Conservation (phyloP, 371 early-diverging fungal species). For the Saksenaea vasiformis region DNA sequence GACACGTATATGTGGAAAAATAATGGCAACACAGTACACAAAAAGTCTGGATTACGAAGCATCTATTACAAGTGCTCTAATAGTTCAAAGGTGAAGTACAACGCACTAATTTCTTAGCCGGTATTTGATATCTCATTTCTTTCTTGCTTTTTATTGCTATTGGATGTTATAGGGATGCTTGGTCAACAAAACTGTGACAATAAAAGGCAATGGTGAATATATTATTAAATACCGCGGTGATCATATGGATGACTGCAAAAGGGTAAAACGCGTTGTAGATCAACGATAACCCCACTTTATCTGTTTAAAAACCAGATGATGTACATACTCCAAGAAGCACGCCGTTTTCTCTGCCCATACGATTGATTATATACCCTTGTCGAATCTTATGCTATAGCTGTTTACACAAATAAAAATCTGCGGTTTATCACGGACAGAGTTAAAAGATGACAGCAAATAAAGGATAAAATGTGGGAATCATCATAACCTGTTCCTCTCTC, state of each 20-base stretch:
- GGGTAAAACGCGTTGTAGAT: slow-evolving; percentile 34
- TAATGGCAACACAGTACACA: slow-evolving; percentile 62
- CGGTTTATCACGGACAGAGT: too few species aligned
- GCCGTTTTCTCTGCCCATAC: too few species aligned
- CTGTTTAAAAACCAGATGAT: not conserved
- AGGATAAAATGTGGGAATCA: too few species aligned
- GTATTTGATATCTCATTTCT: slow-evolving; percentile 1
- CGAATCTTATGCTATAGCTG: too few species aligned
- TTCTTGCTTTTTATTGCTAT: not conserved
- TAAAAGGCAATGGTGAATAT: slow-evolving; percentile 52
- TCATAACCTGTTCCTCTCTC: too few species aligned
- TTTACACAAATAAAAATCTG: too few species aligned
- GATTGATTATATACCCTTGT: too few species aligned
- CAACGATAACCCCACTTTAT: slow-evolving; percentile 9
- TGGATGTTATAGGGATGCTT: slow-evolving; percentile 30
- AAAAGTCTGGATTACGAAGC: slow-evolving; percentile 58
- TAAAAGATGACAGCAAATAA: too few species aligned
- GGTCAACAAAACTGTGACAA: slow-evolving; percentile 61
- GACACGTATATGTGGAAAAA: slow-evolving; percentile 63
- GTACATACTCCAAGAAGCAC: too few species aligned
- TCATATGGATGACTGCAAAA: slow-evolving; percentile 50
- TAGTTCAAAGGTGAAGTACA: slow-evolving; percentile 35
- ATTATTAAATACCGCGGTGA: slow-evolving; percentile 59
- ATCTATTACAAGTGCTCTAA: slow-evolving; percentile 62
- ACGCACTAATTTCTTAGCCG: not conserved